Evolutionary conservation across 768 basidiomycete species (phyloP).

Genomic region (Boletus reticulatus): DNA sequence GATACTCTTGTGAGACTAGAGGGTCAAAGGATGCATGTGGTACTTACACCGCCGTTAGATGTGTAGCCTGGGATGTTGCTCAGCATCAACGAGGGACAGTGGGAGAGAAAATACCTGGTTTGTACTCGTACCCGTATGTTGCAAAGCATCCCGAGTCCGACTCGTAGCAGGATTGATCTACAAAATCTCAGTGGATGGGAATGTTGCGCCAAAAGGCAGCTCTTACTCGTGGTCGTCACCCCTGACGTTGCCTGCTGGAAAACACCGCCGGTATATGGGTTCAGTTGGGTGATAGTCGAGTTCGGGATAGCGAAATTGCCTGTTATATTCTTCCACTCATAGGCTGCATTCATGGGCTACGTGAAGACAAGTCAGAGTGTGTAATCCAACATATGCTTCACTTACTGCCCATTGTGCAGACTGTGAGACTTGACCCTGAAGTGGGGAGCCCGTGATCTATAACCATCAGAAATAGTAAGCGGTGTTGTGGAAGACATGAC

Average conservation of each 20-base stretch:
- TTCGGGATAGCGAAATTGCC: conserved; percentile 59
- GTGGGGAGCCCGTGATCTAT: conserved; percentile 36
- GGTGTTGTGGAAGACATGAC: neutral
- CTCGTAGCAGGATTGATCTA: conserved; percentile 71
- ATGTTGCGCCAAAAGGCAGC: neutral
- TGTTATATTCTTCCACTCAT: conserved; percentile 65
- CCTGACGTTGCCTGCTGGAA: conserved; percentile 85
- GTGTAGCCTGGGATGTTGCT: conserved; percentile 18
- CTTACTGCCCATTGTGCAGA: conserved; percentile 80
- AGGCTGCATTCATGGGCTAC: conserved; percentile 75
- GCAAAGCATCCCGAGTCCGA: conserved; percentile 50
- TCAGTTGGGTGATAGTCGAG: conserved; percentile 47
- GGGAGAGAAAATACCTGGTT: conserved; percentile 45
- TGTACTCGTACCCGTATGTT: conserved; percentile 81
- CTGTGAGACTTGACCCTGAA: conserved; percentile 69
- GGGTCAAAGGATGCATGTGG: neutral
- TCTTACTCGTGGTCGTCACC: conserved; percentile 56
- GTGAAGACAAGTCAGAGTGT: conserved; percentile 10
- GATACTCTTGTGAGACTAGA: conserved; percentile 5
- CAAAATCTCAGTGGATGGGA: neutral
- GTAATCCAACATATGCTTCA: conserved; percentile 5
- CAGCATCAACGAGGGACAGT: neutral
- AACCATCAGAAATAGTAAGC: conserved; percentile 11
- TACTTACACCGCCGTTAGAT: conserved; percentile 48
- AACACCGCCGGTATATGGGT: conserved; percentile 70